Evolutionary conservation across 139 green algal species (phyloP), one percentile per base, ranked within the genome.

Genomic region (Ostreobium quekettii): DNA sequence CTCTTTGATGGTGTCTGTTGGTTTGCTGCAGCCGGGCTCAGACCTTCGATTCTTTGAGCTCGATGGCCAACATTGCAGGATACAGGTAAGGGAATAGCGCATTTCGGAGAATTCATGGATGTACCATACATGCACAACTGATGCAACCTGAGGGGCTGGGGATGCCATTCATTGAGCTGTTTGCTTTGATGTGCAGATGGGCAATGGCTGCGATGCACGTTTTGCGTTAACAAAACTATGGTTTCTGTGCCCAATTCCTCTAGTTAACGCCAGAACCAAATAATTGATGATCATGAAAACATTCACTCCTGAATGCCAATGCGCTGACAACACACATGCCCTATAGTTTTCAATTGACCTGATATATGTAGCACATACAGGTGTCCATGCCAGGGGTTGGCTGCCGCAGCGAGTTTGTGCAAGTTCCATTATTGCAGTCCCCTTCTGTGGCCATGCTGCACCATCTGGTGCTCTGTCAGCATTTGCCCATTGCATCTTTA

Each of bases 41-140:
- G 83, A 89, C 79, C 38, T 93, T 91, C 72, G 89, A 95, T 67
- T 83, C 82, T 1, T 81, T 94, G 19, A 82, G 64, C 49, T 94
- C 86, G 33, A 89, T 92, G 87, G 89, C 87, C 58, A 94, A 92
- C 77, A 91, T 93, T 39, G 87, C 89, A 1, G 88, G 87, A 4
- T 89, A 91, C 75, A 74, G 80, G 76, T 86, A 68, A 1, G 67
- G 7, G 22, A 11, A 0, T 0, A n/a, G n/a, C 29, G 31, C 26
- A 67, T 11, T 15, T 11, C n/a, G 28, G 57, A 31, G 11, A 36
- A 6, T 5, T 42, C 4, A 26, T 7, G 15, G 19, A 22, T 38
- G 24, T 38, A 22, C 46, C 46, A 19, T 56, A 56, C 19, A 56
- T 56, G 19, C 46, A 26, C 22, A 56, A 19, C 46, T 19, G 19